A percentile compares a stretch with the other conserved stretches of the same genome.
Conservation (phyloP, 768 basidiomycete species). For the Boletus barrowsii region DNA sequence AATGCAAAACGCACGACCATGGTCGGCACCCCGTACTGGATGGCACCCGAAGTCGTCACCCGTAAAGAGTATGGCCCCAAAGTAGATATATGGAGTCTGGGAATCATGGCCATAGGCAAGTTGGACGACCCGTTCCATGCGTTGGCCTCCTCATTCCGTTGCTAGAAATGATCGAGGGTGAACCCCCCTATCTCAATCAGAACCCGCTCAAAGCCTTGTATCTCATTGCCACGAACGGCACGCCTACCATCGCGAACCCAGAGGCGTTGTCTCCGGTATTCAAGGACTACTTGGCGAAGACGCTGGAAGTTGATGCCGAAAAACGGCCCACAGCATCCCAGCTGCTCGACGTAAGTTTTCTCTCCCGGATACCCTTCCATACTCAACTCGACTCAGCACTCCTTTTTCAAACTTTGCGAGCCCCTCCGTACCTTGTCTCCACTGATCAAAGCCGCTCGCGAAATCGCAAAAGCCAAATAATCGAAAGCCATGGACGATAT, state of each 20-base stretch:
- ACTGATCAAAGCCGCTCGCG: slow-evolving; percentile 88
- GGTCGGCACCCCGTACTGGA: slow-evolving; percentile 99
- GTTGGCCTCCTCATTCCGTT: slow-evolving; percentile 4
- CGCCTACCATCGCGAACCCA: slow-evolving; percentile 93
- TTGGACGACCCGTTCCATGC: slow-evolving; percentile 7
- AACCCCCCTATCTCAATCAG: slow-evolving; percentile 94
- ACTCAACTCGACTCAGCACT: slow-evolving; percentile 49
- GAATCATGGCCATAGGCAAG: slow-evolving; percentile 93
- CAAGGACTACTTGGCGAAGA: slow-evolving; percentile 84
- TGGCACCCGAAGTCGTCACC: slow-evolving; percentile 98
- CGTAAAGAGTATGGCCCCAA: slow-evolving; percentile 97
- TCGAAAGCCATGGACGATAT: slow-evolving; percentile 10
- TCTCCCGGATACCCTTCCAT: not conserved
- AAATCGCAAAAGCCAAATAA: slow-evolving; percentile 67
- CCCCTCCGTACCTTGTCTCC: slow-evolving; percentile 83
- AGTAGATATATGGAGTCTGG: slow-evolving; percentile 96
- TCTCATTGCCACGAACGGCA: slow-evolving; percentile 97
- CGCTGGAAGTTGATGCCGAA: slow-evolving; percentile 92
- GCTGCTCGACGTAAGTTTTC: slow-evolving; percentile 61
- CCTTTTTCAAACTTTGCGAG: slow-evolving; percentile 86
- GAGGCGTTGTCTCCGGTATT: slow-evolving; percentile 73
- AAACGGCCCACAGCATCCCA: slow-evolving; percentile 85
- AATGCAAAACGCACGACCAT: slow-evolving; percentile 94
- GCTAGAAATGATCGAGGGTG: slow-evolving; percentile 96
- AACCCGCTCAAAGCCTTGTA: slow-evolving; percentile 96